A percentile compares a stretch with the other conserved stretches of the same genome.
Conservation (phyloP, 345 rosid genomes). For the Pistacia atlantica region DNA sequence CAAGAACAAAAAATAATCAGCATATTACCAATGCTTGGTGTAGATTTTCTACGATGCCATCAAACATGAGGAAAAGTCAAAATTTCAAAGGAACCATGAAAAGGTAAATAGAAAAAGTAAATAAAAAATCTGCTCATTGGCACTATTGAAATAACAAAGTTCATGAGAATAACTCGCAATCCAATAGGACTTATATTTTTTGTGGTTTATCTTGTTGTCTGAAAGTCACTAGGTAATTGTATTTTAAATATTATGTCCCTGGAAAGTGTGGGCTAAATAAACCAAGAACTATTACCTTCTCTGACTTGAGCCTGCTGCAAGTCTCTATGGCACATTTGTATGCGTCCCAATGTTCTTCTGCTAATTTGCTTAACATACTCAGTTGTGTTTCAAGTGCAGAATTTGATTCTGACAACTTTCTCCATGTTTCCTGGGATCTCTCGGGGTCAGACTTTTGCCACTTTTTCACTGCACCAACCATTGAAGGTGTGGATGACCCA, state of each 20-base stretch:
- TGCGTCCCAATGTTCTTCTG: conserved; percentile 69
- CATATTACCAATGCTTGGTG: neutral
- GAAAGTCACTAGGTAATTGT: conserved; percentile 1
- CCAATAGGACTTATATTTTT: neutral
- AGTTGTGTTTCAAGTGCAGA: conserved; percentile 70
- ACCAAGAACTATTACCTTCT: conserved; percentile 53
- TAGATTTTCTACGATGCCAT: neutral
- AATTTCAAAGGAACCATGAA: no score
- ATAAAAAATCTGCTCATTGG: neutral
- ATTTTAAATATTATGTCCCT: neutral
- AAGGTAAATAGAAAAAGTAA: no score
- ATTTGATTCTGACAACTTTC: conserved; percentile 74
- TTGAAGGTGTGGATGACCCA: conserved; percentile 96
- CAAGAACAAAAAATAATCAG: neutral
- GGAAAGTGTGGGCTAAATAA: conserved; percentile 1
- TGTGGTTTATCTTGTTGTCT: neutral
- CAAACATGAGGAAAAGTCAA: neutral
- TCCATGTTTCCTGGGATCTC: conserved; percentile 79
- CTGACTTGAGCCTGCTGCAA: conserved; percentile 68
- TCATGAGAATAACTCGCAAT: neutral
- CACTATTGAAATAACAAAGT: neutral
- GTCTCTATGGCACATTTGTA: conserved; percentile 59
- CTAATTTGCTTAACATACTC: conserved; percentile 61
- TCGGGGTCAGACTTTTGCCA: conserved; percentile 92
- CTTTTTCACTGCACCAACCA: conserved; percentile 97